phyloP scores from a whole-genome alignment of 768 basidiomycete species.

The Tulasnella sp. region DNA sequence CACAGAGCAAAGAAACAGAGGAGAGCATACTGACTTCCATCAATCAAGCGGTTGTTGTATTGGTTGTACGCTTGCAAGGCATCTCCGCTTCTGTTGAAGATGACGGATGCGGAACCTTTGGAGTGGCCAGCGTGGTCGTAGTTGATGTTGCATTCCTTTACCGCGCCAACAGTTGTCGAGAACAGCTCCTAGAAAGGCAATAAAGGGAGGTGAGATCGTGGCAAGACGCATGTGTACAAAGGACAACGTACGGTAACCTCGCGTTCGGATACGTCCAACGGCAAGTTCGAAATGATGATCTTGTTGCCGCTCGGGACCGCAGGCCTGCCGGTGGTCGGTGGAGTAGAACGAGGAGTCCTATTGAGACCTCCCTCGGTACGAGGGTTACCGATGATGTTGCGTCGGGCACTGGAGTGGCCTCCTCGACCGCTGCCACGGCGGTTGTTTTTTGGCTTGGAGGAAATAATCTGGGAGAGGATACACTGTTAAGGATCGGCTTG shows the following conservation, averaged over 20 bases:
- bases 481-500: conserved; percentile 10
- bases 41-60: conserved; percentile 99
- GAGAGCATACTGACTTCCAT: conserved; percentile 94
- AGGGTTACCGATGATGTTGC: conserved; percentile 29
- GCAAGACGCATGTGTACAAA: not conserved
- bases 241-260: conserved; percentile 31
- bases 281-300: conserved; percentile 38
- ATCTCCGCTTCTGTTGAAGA: conserved; percentile 84
- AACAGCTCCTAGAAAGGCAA: conserved; percentile 77
- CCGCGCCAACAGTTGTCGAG: conserved; percentile 85
- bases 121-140: conserved; percentile 85
- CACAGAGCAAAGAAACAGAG: conserved; percentile 5
- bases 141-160: conserved; percentile 80
- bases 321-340: conserved; percentile 22
- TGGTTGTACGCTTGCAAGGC: conserved; percentile 89
- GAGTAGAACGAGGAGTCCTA: conserved; percentile 27
- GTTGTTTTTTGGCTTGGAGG: conserved; percentile 32
- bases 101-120: conserved; percentile 86
- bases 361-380: conserved; percentile 15
- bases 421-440: conserved; percentile 28
- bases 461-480: conserved; percentile 31
- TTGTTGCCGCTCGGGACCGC: conserved; percentile 26
- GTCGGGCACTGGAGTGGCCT: conserved; percentile 25
- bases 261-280: conserved; percentile 33
- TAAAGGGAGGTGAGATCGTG: not conserved